Evolutionary conservation across 73 alveolate genomes (phyloP).

Genomic region (Stentor roeselii): DNA sequence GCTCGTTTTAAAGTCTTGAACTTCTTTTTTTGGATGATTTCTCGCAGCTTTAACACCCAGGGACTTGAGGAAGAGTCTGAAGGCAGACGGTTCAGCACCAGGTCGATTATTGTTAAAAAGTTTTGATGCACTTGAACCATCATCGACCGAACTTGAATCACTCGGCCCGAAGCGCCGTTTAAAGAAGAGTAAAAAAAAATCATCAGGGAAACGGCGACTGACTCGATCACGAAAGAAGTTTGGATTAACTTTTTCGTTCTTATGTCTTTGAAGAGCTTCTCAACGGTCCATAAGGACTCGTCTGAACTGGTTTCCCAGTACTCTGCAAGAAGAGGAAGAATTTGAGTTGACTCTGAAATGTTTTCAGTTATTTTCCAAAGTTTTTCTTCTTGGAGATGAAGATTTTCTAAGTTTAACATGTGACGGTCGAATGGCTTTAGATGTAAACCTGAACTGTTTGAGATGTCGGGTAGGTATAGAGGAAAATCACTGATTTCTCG

Average conservation of each 20-base stretch:
- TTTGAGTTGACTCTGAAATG: neutral
- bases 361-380: neutral
- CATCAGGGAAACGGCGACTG: constrained; percentile 7
- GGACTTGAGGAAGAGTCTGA: constrained; percentile 41
- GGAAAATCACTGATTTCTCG: neutral
- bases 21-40: constrained; percentile 31
- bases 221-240: neutral
- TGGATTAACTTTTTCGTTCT: neutral
- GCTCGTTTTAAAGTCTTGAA: constrained; percentile 31
- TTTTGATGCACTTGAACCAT: constrained; percentile 46
- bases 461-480: neutral
- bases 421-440: neutral
- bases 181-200: neutral
- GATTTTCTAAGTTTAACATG: constrained; percentile 1
- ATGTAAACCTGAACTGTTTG: neutral
- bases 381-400: neutral
- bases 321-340: neutral
- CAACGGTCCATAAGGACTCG: constrained; percentile 22
- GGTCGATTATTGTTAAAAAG: constrained; percentile 44
- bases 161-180: neutral
- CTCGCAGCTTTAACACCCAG: constrained; percentile 35
- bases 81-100: constrained; percentile 46
- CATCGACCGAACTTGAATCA: constrained; percentile 36
- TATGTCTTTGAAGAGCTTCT: constrained; percentile 12
- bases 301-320: neutral